Evolutionary conservation across 495 filamentous ascomycete genomes (phyloP), one percentile per base, ranked within the genome.

Genomic region (Immersiella caudata): DNA sequence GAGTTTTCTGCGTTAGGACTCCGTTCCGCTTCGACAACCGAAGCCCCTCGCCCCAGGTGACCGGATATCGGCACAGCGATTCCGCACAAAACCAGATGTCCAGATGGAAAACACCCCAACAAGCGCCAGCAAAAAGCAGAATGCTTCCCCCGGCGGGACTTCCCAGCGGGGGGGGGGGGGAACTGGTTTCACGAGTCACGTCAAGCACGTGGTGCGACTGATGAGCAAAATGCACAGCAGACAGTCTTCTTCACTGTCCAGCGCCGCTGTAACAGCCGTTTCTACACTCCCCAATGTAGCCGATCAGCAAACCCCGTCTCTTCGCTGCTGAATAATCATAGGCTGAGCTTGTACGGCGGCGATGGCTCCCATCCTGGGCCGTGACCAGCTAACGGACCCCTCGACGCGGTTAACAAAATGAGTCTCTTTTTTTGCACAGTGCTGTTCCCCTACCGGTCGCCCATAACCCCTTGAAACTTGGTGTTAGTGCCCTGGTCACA

Each of bases 11-110:
- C 12, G 20, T 26, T n/a, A 26, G 26, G 27, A 21, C 26, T 33
- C 25, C 3, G 25, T 33, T 6, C 57, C 26, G 7, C 57, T 9
- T n/a, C 14, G 57, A 4, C 57, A n/a, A 36, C 9, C 25, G 0
- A 36, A 35, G 9, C 57, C 57, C 11, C 57, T 33, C 29, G 29
- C 8, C 29, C 29, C 51, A 54, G 51, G 11, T 54, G 51, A 54
- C 51, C 57, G 57, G 57, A 60, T 60, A 36, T 40, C 57, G 57
- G 57, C 57, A 60, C 57, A 33, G 29, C 57, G 57, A 60, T 9
- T 35, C 29, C 7, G 14, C 57, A 36, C 57, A 26, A 33, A 35
- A 35, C 57, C 57, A 54, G 51, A 54, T 21, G 2, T 12, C 29
- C 26, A 4, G 4, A 2, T n/a, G 22, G 24, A 55, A 6, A n/a